Evolutionary conservation across 2,329 filamentous ascomycete species (phyloP).

Genomic region (Trichoderma atrobrunneum): DNA sequence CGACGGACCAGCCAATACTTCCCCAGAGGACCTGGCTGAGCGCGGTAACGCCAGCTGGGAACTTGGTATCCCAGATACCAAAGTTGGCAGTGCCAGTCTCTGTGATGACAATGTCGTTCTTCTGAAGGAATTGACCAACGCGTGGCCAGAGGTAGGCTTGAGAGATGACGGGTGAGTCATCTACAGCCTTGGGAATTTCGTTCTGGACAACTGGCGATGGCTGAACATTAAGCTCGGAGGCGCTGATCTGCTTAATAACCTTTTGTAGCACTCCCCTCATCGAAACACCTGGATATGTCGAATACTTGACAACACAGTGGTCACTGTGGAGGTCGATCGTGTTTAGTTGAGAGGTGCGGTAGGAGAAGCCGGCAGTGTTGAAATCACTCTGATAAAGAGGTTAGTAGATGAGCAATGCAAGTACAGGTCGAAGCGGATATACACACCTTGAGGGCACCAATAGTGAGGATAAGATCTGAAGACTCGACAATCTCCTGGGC

Average conservation of each 20-base stretch:
- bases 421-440: background rate
- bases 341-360: constrained; percentile 71
- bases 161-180: constrained; percentile 50
- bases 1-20: constrained; percentile 61
- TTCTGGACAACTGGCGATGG: constrained; percentile 55
- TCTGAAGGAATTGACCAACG: constrained; percentile 67
- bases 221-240: constrained; percentile 55
- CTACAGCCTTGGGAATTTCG: constrained; percentile 41
- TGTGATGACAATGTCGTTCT: constrained; percentile 75
- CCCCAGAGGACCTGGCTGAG: constrained; percentile 77
- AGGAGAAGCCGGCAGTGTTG: constrained; percentile 80
- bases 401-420: background rate
- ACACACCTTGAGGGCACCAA: constrained; percentile 59
- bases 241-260: constrained; percentile 58
- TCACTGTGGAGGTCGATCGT: constrained; percentile 80
- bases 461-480: constrained; percentile 67
- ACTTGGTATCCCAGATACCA: constrained; percentile 81
- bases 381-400: constrained; percentile 60
- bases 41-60: constrained; percentile 73
- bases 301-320: constrained; percentile 70
- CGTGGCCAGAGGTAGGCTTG: constrained; percentile 77
- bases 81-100: constrained; percentile 89
- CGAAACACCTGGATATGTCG: constrained; percentile 71
- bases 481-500: constrained; percentile 64
- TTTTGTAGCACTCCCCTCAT: constrained; percentile 78